These are phyloP conservation scores for Penicillium sp. DNA, from an alignment of 2,329 filamentous ascomycete genomes.

Conservation along the genomic window DNA sequence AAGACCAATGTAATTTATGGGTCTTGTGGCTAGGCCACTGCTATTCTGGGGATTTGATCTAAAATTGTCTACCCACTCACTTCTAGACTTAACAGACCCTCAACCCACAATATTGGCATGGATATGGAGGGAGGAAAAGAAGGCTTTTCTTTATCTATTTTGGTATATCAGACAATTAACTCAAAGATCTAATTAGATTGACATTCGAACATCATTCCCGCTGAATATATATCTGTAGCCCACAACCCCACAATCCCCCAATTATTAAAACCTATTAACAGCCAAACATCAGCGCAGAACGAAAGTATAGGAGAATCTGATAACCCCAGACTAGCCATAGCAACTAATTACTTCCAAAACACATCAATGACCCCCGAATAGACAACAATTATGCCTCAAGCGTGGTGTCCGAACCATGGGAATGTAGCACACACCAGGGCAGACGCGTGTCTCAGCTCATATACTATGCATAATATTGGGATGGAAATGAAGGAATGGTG, in stretches of 20 bases:
- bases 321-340: background rate
- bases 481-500: background rate
- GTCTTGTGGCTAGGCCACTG: constrained; percentile 1
- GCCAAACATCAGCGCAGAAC: background rate
- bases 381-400: background rate
- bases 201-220: background rate
- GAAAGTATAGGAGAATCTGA: background rate
- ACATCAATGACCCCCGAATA: background rate
- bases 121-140: background rate
- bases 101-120: background rate
- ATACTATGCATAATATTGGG: too few relatives aligned
- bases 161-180: background rate
- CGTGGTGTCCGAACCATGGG: background rate
- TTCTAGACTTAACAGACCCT: background rate
- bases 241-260: background rate
- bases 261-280: background rate
- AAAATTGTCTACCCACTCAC: constrained; percentile 1
- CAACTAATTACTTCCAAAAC: background rate
- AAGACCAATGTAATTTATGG: constrained; percentile 2
- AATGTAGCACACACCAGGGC: background rate
- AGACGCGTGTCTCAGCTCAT: too few relatives aligned
- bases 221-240: background rate
- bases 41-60: constrained; percentile 1
- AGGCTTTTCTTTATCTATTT: background rate
- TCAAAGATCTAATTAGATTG: background rate